phyloP scores from a whole-genome alignment of 306 rosid genomes.

The Vigna hirtella region DNA sequence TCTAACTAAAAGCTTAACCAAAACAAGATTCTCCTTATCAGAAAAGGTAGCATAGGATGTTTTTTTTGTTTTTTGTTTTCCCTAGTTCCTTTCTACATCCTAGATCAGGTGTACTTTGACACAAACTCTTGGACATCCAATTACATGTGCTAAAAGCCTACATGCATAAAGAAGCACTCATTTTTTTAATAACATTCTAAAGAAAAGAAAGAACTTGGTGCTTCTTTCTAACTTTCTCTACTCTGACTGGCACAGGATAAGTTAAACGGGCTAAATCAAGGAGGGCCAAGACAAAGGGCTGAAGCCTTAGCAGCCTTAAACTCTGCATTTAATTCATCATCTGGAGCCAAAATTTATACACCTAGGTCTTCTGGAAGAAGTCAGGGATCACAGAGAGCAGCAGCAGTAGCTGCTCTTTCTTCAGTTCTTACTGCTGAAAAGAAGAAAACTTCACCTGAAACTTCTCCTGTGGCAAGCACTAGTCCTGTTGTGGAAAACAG shows the following conservation, averaged over 20 bases:
- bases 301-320: slow-evolving; percentile 96
- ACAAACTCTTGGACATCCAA: too few species aligned
- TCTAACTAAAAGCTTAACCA: too few species aligned
- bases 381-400: slow-evolving; percentile 96
- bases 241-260: slow-evolving; percentile 66
- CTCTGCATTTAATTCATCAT: slow-evolving; percentile 80
- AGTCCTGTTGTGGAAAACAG: slow-evolving; percentile 73
- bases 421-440: slow-evolving; percentile 93
- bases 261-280: slow-evolving; percentile 69
- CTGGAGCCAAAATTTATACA: slow-evolving; percentile 54
- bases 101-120: too few species aligned
- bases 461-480: slow-evolving; percentile 65
- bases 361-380: slow-evolving; percentile 59
- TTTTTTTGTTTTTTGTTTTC: too few species aligned
- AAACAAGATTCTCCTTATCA: too few species aligned
- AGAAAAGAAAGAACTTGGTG: slow-evolving; percentile 15
- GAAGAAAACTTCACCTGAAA: slow-evolving; percentile 66
- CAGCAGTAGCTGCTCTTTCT: slow-evolving; percentile 99
- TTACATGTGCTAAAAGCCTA: too few species aligned
- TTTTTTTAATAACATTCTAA: not conserved
- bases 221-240: slow-evolving; percentile 30
- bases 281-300: slow-evolving; percentile 95
- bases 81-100: too few species aligned
- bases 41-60: too few species aligned
- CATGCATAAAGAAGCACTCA: too few species aligned